These are phyloP conservation scores for Termitomyces sp. DNA, from an alignment of 768 basidiomycete species.

Conservation along the genomic window DNA sequence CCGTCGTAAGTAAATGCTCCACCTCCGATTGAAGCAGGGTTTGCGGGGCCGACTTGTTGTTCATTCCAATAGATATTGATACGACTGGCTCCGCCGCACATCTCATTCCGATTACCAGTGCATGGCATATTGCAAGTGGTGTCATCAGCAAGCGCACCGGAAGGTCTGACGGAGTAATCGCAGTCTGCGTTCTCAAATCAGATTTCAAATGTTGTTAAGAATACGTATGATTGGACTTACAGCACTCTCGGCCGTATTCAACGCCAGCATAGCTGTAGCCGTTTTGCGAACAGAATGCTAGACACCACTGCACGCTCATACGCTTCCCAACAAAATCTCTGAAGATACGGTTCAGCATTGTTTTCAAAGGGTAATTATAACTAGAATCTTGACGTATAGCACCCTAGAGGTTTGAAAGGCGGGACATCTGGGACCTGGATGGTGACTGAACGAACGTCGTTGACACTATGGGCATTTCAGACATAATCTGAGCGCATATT, in stretches of 20 bases:
- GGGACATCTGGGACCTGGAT: not conserved
- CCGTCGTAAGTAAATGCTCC: slow-evolving; percentile 7
- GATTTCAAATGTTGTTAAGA: not conserved
- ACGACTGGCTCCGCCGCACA: not conserved
- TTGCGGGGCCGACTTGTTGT: slow-evolving; percentile 1
- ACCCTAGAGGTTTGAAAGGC: not conserved
- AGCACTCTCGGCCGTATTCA: slow-evolving; percentile 6
- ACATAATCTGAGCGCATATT: not conserved
- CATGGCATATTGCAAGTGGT: not conserved
- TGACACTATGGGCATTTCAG: not conserved
- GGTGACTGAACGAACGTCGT: slow-evolving; percentile 4
- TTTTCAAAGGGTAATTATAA: not conserved
- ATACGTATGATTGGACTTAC: not conserved
- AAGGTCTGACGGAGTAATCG: slow-evolving; percentile 2
- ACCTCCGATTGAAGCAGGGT: not conserved
- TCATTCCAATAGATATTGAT: slow-evolving; percentile 9
- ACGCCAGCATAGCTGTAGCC: slow-evolving; percentile 6
- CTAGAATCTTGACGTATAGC: not conserved
- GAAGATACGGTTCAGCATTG: not conserved
- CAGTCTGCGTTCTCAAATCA: slow-evolving; percentile 1
- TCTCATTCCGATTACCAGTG: slow-evolving; percentile 3
- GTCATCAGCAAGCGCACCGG: not conserved
- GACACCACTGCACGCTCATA: not conserved
- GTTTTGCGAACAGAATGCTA: slow-evolving; percentile 1
- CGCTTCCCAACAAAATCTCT: not conserved